Evolutionary conservation across 1,284 basidiomycete species (phyloP).

Genomic region (Mycosarcoma mackinlayi): DNA sequence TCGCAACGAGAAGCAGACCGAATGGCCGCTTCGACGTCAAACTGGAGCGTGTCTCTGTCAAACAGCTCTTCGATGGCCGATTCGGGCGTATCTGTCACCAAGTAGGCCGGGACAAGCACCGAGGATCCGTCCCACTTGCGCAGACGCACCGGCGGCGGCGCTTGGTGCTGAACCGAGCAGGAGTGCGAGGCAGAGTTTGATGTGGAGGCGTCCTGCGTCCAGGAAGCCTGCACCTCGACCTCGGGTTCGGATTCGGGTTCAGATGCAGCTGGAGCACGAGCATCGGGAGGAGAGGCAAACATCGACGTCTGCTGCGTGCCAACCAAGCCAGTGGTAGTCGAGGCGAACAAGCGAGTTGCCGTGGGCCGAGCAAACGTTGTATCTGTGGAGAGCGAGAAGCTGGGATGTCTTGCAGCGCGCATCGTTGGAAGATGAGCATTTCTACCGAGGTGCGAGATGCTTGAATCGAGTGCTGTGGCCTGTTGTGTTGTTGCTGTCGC

Average conservation of each 20-base stretch:
- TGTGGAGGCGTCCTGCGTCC: background rate
- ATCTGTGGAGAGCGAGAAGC: slow-evolving; percentile 2
- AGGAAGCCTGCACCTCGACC: background rate
- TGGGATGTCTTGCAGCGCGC: background rate
- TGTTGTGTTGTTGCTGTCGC: background rate
- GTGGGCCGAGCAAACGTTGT: slow-evolving; percentile 4
- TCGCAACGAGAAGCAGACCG: background rate
- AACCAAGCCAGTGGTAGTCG: background rate
- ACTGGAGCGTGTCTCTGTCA: slow-evolving; percentile 17
- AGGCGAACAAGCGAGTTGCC: slow-evolving; percentile 7
- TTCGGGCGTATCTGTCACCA: slow-evolving; percentile 13
- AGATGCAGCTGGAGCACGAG: background rate
- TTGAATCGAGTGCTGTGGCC: background rate
- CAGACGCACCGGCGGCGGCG: slow-evolving; percentile 11
- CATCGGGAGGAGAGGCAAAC: background rate
- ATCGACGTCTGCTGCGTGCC: background rate
- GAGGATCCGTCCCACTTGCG: slow-evolving; percentile 34
- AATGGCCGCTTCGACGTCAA: background rate
- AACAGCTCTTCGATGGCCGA: slow-evolving; percentile 10
- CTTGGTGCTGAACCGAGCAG: background rate
- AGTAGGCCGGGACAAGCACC: slow-evolving; percentile 5
- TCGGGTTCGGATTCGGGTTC: background rate
- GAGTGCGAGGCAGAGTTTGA: background rate
- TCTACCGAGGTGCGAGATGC: slow-evolving; percentile 2
- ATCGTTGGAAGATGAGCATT: background rate